A percentile compares a stretch with the other conserved stretches of the same genome.
These are phyloP conservation scores for Mycena vulgaris DNA, from an alignment of 768 basidiomycete species.

Conservation along the genomic window DNA sequence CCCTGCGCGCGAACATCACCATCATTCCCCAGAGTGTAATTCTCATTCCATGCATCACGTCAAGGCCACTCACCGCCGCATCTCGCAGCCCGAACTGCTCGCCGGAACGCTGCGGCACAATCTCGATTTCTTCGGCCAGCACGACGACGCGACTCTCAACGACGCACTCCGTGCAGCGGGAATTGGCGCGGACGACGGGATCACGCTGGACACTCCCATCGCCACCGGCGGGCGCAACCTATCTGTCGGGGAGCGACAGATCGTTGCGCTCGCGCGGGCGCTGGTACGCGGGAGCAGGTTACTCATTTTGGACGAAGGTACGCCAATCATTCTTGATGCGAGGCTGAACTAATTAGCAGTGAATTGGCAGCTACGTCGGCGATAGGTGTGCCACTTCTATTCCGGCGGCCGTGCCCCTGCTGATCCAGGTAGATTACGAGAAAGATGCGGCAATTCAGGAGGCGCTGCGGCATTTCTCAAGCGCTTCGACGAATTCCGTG, in stretches of 20 bases:
- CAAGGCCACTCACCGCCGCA: not conserved
- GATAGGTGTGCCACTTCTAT: conserved; percentile 11
- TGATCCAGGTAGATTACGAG: conserved; percentile 33
- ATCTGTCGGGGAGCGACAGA: conserved; percentile 41
- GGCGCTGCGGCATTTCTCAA: conserved; percentile 47
- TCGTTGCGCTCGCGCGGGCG: conserved; percentile 68
- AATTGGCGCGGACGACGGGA: conserved; percentile 40
- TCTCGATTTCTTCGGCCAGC: conserved; percentile 61
- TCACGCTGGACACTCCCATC: conserved; percentile 54
- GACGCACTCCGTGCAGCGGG: conserved; percentile 54
- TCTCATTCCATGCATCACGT: not conserved
- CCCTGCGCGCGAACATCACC: conserved; percentile 70
- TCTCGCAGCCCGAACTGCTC: conserved; percentile 54
- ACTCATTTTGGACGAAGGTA: conserved; percentile 70
- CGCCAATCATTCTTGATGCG: conserved; percentile 8
- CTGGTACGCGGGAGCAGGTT: conserved; percentile 69
- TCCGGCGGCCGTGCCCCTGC: not conserved
- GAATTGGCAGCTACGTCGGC: conserved; percentile 22
- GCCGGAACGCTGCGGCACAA: conserved; percentile 61
- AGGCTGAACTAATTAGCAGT: not conserved
- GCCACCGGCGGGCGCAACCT: conserved; percentile 65
- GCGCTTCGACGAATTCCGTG: too few relatives aligned
- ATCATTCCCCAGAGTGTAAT: conserved; percentile 69
- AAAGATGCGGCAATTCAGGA: conserved; percentile 61
- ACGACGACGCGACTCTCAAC: conserved; percentile 58